phyloP scores from a whole-genome alignment of 192 early-diverging fungal species.

The Phycomyces blakesleeanus region DNA sequence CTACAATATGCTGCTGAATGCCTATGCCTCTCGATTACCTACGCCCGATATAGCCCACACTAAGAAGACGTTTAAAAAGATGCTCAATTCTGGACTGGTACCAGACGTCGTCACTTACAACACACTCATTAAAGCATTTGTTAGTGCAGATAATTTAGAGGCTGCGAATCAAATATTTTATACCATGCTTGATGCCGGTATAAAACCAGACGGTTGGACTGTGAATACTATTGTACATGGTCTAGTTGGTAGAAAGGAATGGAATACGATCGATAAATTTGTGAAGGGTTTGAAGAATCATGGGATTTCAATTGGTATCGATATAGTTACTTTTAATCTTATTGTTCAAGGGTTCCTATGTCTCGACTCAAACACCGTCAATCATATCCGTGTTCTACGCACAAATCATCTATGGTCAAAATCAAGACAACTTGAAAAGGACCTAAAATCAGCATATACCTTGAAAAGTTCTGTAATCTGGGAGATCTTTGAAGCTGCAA shows the following conservation, averaged over 20 bases:
- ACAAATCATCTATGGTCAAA: neutral
- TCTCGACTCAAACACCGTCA: conserved; percentile 2
- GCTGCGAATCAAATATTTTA: conserved; percentile 18
- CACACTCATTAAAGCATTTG: conserved; percentile 26
- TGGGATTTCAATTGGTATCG: neutral
- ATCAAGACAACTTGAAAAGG: neutral
- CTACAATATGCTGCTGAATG: conserved; percentile 24
- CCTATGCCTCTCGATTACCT: conserved; percentile 17
- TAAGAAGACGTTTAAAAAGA: neutral
- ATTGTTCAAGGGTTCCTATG: conserved; percentile 17
- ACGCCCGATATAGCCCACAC: conserved; percentile 4
- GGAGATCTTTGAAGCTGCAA: conserved; percentile 16
- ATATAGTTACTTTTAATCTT: conserved; percentile 21
- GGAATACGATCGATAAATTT: conserved; percentile 13
- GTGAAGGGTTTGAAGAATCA: conserved; percentile 3
- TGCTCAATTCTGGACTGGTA: neutral
- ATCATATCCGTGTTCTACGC: neutral
- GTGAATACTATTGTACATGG: conserved; percentile 20
- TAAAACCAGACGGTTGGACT: conserved; percentile 12
- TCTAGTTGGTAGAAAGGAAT: conserved; percentile 14
- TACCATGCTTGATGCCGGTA: conserved; percentile 10
- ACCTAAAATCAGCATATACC: neutral
- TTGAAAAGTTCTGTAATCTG: conserved; percentile 1
- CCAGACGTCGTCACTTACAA: conserved; percentile 23
- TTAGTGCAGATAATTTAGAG: conserved; percentile 2